These are phyloP conservation scores for Thielaviopsis punctulata DNA, from an alignment of 2,329 filamentous ascomycete genomes.

Conservation along the genomic window DNA sequence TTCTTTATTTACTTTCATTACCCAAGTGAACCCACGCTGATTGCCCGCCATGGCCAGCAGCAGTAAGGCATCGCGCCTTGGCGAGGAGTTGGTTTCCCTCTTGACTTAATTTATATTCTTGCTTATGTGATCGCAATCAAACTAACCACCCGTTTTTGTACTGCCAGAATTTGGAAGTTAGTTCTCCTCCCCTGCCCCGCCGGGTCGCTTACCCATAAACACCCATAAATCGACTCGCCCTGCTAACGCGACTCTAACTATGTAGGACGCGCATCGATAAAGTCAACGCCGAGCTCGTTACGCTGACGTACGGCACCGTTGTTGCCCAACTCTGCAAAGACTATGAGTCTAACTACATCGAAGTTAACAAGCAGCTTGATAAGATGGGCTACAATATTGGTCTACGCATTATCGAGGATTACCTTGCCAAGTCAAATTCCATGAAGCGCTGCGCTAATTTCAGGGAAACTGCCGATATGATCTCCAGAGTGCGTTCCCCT, in stretches of 20 bases:
- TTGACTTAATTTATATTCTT: not conserved
- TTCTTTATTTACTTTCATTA: too few relatives aligned
- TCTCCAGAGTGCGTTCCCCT: conserved; percentile 53
- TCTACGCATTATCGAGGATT: conserved; percentile 88
- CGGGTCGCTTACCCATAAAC: not conserved
- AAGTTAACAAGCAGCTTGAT: conserved; percentile 95
- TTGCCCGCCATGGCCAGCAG: conserved; percentile 34
- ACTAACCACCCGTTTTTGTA: conserved; percentile 13
- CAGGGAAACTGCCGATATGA: conserved; percentile 89
- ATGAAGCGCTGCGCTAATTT: conserved; percentile 84
- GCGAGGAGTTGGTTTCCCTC: conserved; percentile 37
- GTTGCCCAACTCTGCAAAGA: conserved; percentile 94
- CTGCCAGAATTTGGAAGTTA: conserved; percentile 76
- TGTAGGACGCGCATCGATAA: conserved; percentile 84
- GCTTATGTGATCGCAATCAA: conserved; percentile 2
- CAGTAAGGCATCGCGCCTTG: conserved; percentile 42
- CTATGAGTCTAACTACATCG: conserved; percentile 80
- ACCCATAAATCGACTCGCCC: not conserved
- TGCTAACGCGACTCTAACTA: not conserved
- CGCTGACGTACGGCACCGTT: conserved; percentile 92
- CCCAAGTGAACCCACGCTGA: not conserved
- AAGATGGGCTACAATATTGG: conserved; percentile 99
- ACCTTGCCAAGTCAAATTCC: conserved; percentile 84
- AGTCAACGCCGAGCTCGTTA: conserved; percentile 94
- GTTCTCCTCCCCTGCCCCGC: conserved; percentile 20